phyloP scores from a whole-genome alignment of 805 yeast genomes.

The Saccharomycopsis javanensis region DNA sequence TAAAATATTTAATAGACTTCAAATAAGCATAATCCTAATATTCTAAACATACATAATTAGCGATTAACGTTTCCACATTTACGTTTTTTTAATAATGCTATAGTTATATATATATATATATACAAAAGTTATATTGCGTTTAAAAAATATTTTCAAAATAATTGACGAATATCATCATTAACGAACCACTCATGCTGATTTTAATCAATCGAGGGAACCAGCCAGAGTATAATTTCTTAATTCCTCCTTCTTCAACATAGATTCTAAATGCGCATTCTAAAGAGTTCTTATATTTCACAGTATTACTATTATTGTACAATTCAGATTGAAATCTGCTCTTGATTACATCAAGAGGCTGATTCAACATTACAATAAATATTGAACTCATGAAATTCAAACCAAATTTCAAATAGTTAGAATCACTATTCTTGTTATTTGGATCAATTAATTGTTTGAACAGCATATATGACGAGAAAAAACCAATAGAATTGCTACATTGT shows the following conservation, averaged over 20 bases:
- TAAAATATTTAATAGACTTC: no score
- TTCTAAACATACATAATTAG: no score
- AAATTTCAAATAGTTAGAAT: conserved; percentile 26
- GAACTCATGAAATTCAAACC: conserved; percentile 43
- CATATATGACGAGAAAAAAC: conserved; percentile 77
- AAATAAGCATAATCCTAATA: no score
- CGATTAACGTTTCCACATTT: no score
- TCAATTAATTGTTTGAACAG: conserved; percentile 61
- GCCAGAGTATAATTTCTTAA: conserved; percentile 44
- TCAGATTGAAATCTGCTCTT: conserved; percentile 77
- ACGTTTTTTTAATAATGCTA: no score
- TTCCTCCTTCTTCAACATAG: conserved; percentile 36
- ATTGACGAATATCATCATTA: conserved; percentile 17
- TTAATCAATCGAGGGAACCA: conserved; percentile 61
- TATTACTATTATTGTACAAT: conserved; percentile 30
- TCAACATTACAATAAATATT: conserved; percentile 59
- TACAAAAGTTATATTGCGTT: not conserved
- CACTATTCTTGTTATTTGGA: conserved; percentile 37
- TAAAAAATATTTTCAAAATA: conserved; percentile 14
- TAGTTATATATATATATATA: no score
- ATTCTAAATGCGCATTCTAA: conserved; percentile 44
- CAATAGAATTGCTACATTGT: conserved; percentile 70
- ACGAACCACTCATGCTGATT: conserved; percentile 52
- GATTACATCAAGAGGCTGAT: conserved; percentile 84
- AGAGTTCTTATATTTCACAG: conserved; percentile 44